phyloP scores from a whole-genome alignment of 2,329 filamentous ascomycete genomes.

The Cercospora zeina region DNA sequence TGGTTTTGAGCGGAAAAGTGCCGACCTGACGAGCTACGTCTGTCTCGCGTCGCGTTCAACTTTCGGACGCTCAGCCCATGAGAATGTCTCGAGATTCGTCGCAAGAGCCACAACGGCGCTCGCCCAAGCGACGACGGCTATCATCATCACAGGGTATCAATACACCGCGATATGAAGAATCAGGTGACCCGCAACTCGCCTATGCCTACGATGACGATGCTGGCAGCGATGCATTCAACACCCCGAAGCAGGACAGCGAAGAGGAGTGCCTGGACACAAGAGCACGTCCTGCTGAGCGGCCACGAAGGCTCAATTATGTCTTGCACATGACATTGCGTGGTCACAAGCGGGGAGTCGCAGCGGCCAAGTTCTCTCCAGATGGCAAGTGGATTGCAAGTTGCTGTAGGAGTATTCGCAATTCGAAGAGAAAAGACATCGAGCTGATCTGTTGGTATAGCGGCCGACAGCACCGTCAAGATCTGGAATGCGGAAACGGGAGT shows the following conservation, averaged over 20 bases:
- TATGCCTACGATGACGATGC: conserved; percentile 40
- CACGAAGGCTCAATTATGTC: conserved; percentile 65
- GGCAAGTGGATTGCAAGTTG: conserved; percentile 85
- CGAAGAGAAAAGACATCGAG: not conserved
- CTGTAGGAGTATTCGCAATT: conserved; percentile 49
- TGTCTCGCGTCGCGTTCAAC: conserved; percentile 11
- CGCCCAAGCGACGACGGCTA: conserved; percentile 36
- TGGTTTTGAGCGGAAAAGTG: not conserved
- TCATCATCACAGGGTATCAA: conserved; percentile 15
- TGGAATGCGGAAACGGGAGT: conserved; percentile 79
- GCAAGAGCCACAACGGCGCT: conserved; percentile 26
- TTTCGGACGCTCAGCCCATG: not conserved
- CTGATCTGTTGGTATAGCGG: conserved; percentile 51
- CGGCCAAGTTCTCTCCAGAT: conserved; percentile 88
- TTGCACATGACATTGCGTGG: conserved; percentile 71
- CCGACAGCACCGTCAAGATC: conserved; percentile 86
- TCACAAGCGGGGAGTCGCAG: conserved; percentile 75
- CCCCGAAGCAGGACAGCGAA: conserved; percentile 31
- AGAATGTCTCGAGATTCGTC: conserved; percentile 29
- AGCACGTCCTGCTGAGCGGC: conserved; percentile 44
- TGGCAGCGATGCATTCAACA: conserved; percentile 33
- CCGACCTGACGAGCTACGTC: not conserved
- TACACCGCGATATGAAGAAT: conserved; percentile 26
- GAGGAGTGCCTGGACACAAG: conserved; percentile 31
- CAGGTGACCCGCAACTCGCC: conserved; percentile 29